phyloP scores from a whole-genome alignment of 2,329 filamentous ascomycete genomes.

The Ophiostoma pallidulum region DNA sequence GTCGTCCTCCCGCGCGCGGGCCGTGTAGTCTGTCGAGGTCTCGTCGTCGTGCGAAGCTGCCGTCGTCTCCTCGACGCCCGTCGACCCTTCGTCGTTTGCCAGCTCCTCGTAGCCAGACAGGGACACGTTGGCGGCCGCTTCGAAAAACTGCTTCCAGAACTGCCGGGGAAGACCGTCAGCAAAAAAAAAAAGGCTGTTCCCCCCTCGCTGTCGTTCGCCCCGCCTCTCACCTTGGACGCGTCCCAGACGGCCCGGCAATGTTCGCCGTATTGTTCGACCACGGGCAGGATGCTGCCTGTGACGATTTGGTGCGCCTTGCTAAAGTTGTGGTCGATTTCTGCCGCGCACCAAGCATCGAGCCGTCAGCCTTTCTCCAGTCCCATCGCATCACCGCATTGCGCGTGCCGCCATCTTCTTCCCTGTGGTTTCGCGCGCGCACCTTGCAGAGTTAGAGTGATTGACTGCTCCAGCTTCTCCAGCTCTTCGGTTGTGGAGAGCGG shows the following conservation, averaged over 20 bases:
- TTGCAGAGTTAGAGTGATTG: slow-evolving; percentile 91
- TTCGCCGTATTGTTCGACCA: slow-evolving; percentile 91
- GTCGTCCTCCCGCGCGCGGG: slow-evolving; percentile 20
- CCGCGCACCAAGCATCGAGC: not conserved
- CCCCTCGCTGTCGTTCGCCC: too few species aligned
- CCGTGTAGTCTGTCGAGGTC: slow-evolving; percentile 32
- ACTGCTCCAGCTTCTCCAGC: slow-evolving; percentile 90
- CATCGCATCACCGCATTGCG: too few species aligned
- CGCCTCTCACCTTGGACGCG: slow-evolving; percentile 78
- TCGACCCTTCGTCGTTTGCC: slow-evolving; percentile 50
- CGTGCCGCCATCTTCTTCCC: not conserved
- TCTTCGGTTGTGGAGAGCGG: slow-evolving; percentile 82
- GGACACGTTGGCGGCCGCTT: slow-evolving; percentile 94
- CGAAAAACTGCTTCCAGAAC: slow-evolving; percentile 99
- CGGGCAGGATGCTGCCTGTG: slow-evolving; percentile 81
- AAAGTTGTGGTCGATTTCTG: slow-evolving; percentile 98
- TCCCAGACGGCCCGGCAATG: slow-evolving; percentile 95
- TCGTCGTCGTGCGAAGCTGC: slow-evolving; percentile 49
- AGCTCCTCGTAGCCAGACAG: slow-evolving; percentile 88
- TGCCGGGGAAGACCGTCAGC: slow-evolving; percentile 28
- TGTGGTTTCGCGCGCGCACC: slow-evolving; percentile 38
- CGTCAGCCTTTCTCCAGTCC: not conserved
- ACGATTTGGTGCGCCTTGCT: slow-evolving; percentile 94
- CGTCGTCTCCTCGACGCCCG: slow-evolving; percentile 40
- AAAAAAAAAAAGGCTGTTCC: not conserved